A percentile compares a stretch with the other conserved stretches of the same genome.
Conservation (phyloP, 2,329 filamentous ascomycete species). For the Colletotrichum lentis region DNA sequence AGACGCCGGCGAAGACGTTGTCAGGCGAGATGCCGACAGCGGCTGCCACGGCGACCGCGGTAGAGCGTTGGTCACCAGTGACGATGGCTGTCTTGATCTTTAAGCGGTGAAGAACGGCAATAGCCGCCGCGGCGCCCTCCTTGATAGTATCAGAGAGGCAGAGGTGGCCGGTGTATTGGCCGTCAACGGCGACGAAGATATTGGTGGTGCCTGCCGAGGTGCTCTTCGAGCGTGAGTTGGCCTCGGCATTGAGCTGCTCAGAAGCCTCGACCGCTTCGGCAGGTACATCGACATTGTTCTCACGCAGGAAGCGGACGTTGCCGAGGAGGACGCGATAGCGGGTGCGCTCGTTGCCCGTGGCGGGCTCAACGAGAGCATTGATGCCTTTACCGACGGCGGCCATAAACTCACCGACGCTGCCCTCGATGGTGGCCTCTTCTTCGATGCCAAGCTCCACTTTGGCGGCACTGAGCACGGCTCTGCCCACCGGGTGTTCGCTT, state of each 20-base stretch:
- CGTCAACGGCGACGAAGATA: slow-evolving; percentile 90
- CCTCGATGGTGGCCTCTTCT: slow-evolving; percentile 78
- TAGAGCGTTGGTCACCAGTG: slow-evolving; percentile 87
- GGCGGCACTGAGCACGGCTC: slow-evolving; percentile 79
- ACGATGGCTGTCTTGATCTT: slow-evolving; percentile 89
- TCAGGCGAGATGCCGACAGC: slow-evolving; percentile 80
- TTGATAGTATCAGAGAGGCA: slow-evolving; percentile 92
- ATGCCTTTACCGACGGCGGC: slow-evolving; percentile 86
- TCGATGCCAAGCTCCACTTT: slow-evolving; percentile 78
- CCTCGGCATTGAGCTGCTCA: slow-evolving; percentile 63
- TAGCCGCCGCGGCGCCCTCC: slow-evolving; percentile 79
- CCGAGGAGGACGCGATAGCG: slow-evolving; percentile 85
- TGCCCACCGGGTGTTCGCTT: slow-evolving; percentile 95
- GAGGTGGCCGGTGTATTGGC: slow-evolving; percentile 80
- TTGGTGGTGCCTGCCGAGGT: slow-evolving; percentile 78
- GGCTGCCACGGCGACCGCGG: slow-evolving; percentile 82
- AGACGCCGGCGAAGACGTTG: slow-evolving; percentile 85
- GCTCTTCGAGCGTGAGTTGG: slow-evolving; percentile 47
- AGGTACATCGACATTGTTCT: slow-evolving; percentile 73
- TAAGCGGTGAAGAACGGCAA: slow-evolving; percentile 84
- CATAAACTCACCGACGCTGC: slow-evolving; percentile 84
- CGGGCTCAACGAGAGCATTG: slow-evolving; percentile 80
- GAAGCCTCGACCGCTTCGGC: slow-evolving; percentile 69
- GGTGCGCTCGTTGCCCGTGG: slow-evolving; percentile 69
- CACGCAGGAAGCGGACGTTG: slow-evolving; percentile 78